Conservation (phyloP, 1,284 basidiomycete genomes). For the Sanghuangporus baumii region DNA sequence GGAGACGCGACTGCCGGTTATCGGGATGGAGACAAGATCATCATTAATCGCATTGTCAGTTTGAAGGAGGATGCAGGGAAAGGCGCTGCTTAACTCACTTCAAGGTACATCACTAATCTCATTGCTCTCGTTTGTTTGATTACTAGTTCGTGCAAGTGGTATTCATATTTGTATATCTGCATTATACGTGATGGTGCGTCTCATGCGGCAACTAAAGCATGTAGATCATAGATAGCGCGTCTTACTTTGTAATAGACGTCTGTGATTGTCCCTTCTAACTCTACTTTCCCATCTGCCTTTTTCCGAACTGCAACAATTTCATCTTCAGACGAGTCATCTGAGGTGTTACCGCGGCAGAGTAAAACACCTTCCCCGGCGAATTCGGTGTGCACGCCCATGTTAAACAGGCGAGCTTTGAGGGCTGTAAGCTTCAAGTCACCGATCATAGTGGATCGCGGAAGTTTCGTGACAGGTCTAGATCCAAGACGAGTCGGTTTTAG, state of each 20-base stretch:
- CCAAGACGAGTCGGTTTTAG: conserved; percentile 44
- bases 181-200: neutral
- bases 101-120: neutral
- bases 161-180: neutral
- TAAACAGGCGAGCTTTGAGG: conserved; percentile 72
- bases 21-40: conserved; percentile 68
- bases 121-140: neutral
- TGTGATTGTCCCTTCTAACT: conserved; percentile 86
- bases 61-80: conserved; percentile 97
- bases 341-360: conserved; percentile 75
- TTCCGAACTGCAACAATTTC: conserved; percentile 82
- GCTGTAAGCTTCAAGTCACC: conserved; percentile 89
- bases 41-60: conserved; percentile 92
- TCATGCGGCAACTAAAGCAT: conserved; percentile 79
- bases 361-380: conserved; percentile 93
- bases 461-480: conserved; percentile 49
- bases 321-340: conserved; percentile 39
- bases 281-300: conserved; percentile 74
- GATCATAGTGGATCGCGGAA: conserved; percentile 90
- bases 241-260: conserved; percentile 84
- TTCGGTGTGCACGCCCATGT: conserved; percentile 80
- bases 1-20: conserved; percentile 38
- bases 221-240: conserved; percentile 81
- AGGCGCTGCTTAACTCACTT: conserved; percentile 7
- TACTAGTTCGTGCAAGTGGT: neutral